phyloP scores from a whole-genome alignment of 1,284 basidiomycete genomes.

The Leccinum insigne region DNA sequence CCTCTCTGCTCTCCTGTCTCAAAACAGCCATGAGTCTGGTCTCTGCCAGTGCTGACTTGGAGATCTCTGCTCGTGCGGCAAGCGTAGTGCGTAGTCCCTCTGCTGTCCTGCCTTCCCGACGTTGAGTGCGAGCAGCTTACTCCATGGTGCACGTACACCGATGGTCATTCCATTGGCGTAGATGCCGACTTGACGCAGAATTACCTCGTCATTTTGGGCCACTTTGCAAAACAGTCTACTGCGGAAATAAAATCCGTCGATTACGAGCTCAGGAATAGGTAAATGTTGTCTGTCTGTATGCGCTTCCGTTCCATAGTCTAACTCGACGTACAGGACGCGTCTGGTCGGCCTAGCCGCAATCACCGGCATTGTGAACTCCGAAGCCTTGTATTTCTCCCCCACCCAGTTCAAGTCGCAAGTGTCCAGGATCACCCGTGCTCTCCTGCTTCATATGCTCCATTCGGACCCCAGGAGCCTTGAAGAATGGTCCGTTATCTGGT shows the following conservation, averaged over 20 bases:
- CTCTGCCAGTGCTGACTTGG: slow-evolving; percentile 63
- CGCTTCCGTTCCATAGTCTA: not conserved
- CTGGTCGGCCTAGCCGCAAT: slow-evolving; percentile 87
- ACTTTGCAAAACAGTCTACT: slow-evolving; percentile 67
- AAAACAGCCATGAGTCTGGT: slow-evolving; percentile 64
- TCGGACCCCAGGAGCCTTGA: slow-evolving; percentile 63
- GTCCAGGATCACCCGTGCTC: slow-evolving; percentile 69
- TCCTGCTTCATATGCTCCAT: slow-evolving; percentile 72
- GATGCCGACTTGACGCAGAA: slow-evolving; percentile 70
- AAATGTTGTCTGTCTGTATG: slow-evolving; percentile 4
- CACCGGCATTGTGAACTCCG: slow-evolving; percentile 81
- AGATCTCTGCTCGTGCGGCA: slow-evolving; percentile 83
- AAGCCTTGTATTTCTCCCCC: slow-evolving; percentile 81
- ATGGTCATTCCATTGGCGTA: slow-evolving; percentile 78
- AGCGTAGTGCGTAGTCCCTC: slow-evolving; percentile 61
- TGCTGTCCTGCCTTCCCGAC: not conserved
- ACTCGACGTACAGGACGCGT: slow-evolving; percentile 57
- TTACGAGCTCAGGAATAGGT: slow-evolving; percentile 72
- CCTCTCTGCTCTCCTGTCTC: slow-evolving; percentile 76
- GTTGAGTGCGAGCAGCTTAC: slow-evolving; percentile 60
- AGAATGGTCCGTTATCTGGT: slow-evolving; percentile 54
- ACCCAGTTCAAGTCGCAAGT: slow-evolving; percentile 76
- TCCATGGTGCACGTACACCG: slow-evolving; percentile 91
- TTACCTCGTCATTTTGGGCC: slow-evolving; percentile 70
- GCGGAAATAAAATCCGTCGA: slow-evolving; percentile 48